These are phyloP conservation scores for Trichomonas vaginalis DNA, from an alignment of 208 protist genomes.

Conservation along the genomic window DNA sequence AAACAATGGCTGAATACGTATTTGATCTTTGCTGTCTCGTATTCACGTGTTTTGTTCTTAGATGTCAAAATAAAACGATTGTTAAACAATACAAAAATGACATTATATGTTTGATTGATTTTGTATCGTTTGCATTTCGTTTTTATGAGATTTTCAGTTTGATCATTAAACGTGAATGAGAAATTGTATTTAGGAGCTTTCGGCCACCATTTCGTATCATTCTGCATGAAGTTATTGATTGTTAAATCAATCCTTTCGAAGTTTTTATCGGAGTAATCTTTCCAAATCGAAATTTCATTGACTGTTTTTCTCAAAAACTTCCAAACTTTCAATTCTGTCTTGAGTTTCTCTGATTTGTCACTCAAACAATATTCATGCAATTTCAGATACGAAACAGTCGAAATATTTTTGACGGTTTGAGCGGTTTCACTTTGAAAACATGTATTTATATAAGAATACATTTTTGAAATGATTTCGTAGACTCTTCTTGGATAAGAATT, in stretches of 20 bases:
- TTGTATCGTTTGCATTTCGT: neutral
- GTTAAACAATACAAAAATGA: neutral
- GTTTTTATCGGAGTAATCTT: neutral
- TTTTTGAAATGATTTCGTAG: neutral
- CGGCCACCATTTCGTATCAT: neutral
- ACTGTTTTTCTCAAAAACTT: neutral
- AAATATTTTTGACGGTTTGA: too few relatives aligned
- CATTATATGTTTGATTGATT: neutral
- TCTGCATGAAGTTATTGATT: neutral
- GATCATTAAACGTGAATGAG: too few relatives aligned
- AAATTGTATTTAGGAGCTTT: neutral
- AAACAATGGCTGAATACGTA: neutral
- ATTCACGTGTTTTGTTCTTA: neutral
- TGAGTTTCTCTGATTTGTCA: too few relatives aligned
- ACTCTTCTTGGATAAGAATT: neutral
- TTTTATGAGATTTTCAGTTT: neutral
- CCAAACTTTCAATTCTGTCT: neutral
- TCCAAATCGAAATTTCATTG: neutral
- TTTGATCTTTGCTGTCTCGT: neutral
- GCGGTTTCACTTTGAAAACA: neutral
- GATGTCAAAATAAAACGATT: neutral
- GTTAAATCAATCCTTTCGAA: neutral
- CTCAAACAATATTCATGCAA: too few relatives aligned
- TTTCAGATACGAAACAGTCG: too few relatives aligned
- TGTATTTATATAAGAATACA: neutral